Percentiles rank a stretch among this genome's conserved stretches.
Evolutionary conservation across 768 basidiomycete genomes (phyloP).

Genomic region (Symmetrospora coprosmae): DNA sequence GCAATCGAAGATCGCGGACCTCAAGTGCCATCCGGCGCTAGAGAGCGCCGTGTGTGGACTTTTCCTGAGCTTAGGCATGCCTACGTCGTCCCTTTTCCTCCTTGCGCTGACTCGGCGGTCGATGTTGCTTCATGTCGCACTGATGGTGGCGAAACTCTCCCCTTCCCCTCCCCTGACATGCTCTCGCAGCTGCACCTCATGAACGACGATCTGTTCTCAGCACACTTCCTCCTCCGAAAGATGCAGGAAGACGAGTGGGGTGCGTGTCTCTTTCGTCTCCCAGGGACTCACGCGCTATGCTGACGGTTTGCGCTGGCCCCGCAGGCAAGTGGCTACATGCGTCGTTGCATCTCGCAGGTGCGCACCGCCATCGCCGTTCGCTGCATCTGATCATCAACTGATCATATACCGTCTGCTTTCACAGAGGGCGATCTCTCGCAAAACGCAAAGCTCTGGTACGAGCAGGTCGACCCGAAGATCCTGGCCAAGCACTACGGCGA

Average conservation of each 20-base stretch:
- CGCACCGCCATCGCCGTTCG: no score
- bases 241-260: slow-evolving; percentile 34
- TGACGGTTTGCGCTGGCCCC: not conserved
- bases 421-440: slow-evolving; percentile 30
- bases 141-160: no score
- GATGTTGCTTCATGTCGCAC: no score
- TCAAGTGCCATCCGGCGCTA: slow-evolving; percentile 28
- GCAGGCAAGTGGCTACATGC: slow-evolving; percentile 24
- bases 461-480: slow-evolving; percentile 27
- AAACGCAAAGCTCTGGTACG: slow-evolving; percentile 32
- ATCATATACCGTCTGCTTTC: not conserved
- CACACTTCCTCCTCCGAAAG: slow-evolving; percentile 31
- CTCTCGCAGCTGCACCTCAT: slow-evolving; percentile 26
- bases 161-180: no score
- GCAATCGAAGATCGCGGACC: slow-evolving; percentile 26
- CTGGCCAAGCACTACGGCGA: slow-evolving; percentile 23
- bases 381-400: no score
- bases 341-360: slow-evolving; percentile 15
- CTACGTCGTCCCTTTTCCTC: no score
- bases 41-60: slow-evolving; percentile 22
- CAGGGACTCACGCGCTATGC: not conserved
- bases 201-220: slow-evolving; percentile 32
- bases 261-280: slow-evolving; percentile 17
- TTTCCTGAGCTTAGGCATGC: not conserved
- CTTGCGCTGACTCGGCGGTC: no score